Evolutionary conservation across 345 rosid genomes (phyloP).

Genomic region (Gossypium rotundifolium): DNA sequence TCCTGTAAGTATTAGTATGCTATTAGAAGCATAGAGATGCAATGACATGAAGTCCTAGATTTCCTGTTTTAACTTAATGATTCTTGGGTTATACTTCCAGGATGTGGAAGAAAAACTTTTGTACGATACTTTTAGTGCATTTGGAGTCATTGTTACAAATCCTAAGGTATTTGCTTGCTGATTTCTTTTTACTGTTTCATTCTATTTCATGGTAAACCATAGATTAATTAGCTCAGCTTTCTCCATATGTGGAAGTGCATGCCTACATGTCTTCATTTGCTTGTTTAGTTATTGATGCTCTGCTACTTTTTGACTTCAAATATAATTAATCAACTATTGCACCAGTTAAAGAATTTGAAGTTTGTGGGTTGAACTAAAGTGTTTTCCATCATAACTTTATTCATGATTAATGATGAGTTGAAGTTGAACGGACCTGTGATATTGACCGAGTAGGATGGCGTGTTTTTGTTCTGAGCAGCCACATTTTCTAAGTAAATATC

Average conservation of each 20-base stretch:
- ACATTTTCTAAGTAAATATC: constrained; percentile 34
- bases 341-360: background rate
- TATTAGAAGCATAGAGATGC: background rate
- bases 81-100: constrained; percentile 32
- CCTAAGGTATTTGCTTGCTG: constrained; percentile 61
- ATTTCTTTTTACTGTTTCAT: background rate
- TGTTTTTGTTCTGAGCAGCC: constrained; percentile 12
- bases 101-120: constrained; percentile 97
- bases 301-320: background rate
- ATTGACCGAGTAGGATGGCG: background rate
- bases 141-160: constrained; percentile 92
- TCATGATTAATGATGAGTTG: background rate
- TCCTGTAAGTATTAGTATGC: constrained; percentile 51
- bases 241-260: background rate
- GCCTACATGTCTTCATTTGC: background rate
- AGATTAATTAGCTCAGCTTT: background rate
- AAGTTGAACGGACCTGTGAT: background rate
- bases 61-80: background rate
- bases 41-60: background rate
- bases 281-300: background rate
- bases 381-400: background rate
- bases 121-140: constrained; percentile 96
- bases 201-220: background rate
- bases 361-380: background rate
- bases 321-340: background rate